Conservation (phyloP, 805 yeast genomes). For the Saturnispora gosingensis region DNA sequence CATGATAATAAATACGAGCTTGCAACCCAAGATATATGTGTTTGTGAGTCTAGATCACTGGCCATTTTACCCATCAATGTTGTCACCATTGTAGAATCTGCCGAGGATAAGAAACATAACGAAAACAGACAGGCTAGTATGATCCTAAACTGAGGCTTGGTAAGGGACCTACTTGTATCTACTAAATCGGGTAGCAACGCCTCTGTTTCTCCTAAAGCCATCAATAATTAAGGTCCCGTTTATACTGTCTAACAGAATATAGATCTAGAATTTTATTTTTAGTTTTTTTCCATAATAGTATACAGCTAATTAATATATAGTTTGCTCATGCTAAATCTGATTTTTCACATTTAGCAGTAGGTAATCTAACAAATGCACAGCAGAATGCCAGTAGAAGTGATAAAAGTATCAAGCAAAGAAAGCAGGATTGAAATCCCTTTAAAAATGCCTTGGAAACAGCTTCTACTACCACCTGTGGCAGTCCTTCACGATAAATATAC, state of each 20-base stretch:
- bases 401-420: not conserved
- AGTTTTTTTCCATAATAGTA: not conserved
- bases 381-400: not conserved
- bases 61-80: constrained; percentile 42
- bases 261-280: not conserved
- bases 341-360: not conserved
- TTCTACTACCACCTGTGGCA: not conserved
- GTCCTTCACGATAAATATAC: not conserved
- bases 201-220: not conserved
- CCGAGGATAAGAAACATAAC: constrained; percentile 34
- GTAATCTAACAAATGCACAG: not conserved
- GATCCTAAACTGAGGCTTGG: not conserved
- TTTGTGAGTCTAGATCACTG: constrained; percentile 37
- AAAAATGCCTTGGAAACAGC: not conserved
- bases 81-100: constrained; percentile 44
- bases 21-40: constrained; percentile 32
- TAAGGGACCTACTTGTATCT: not conserved
- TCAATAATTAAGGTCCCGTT: not conserved
- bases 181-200: not conserved
- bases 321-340: not conserved
- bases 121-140: constrained; percentile 12
- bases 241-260: not conserved
- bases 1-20: constrained; percentile 33
- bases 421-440: not conserved
- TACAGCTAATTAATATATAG: not conserved